Evolutionary conservation across 352 stramenopile species (phyloP), one percentile per base, ranked within the genome.

Genomic region (Pseudoperonospora humuli): DNA sequence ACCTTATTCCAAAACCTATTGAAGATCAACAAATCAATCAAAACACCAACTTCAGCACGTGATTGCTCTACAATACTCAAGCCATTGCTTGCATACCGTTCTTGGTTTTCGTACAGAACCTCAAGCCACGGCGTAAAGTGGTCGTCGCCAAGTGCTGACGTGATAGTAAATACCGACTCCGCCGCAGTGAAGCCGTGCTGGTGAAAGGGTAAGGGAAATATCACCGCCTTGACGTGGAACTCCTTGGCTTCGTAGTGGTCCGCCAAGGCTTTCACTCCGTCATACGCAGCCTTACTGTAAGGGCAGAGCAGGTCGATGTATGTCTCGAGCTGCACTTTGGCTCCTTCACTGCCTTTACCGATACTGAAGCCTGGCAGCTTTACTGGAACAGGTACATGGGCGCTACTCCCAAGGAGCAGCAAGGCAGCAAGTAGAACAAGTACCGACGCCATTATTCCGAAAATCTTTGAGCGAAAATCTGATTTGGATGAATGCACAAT

Each of bases 251-350:
- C 54, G 47, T 87, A 90, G 37, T 84, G 45, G 10, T 56, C 47
- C 11, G 59, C 60, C 42, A 90, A 55, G 27, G 78, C 64, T 57
- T 84, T 77, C 13, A 90, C 46, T 0, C 73, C 77, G 5, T 57
- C 40, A 20, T 85, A 90, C 36, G 72, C 75, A 1, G 60, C 48
- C 35, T 80, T 79, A 40, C 74, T 86, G 34, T 64, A 75, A 4
- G 77, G 77, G 23, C 77, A 90, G 14, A 90, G 67, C 64, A 87
- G 50, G 36, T 88, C 78, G 19, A 91, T 54, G 61, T 83, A 91
- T 41, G 77, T 79, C 49, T 91, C 78, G 20, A 91, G 59, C 47
- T 88, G 78, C 20, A 86, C 71, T 28, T 67, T 59, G 0, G 78
- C 75, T 1, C 46, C 37, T 0, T 64, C 67, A 8, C 29, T 61